Conservation (phyloP, 2,329 filamentous ascomycete species). For the Volutella citrinella region DNA sequence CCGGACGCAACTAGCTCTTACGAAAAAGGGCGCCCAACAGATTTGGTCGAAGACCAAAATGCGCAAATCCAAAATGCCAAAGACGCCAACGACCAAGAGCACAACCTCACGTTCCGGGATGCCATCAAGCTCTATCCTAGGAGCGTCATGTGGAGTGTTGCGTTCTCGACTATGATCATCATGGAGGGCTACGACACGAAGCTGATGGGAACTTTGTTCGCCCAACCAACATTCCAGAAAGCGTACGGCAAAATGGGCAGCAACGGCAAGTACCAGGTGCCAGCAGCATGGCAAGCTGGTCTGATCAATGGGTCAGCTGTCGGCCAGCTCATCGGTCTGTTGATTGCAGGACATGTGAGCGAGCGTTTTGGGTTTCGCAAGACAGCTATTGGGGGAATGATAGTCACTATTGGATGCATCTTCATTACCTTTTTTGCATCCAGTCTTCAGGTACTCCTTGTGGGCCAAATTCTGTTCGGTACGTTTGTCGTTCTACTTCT, state of each 20-base stretch:
- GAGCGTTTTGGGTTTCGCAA: slow-evolving; percentile 39
- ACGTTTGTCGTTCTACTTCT: too few species aligned
- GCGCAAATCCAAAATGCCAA: too few species aligned
- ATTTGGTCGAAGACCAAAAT: too few species aligned
- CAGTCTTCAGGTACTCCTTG: background rate
- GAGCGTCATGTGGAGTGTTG: slow-evolving; percentile 26
- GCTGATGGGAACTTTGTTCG: slow-evolving; percentile 24
- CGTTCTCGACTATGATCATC: slow-evolving; percentile 29
- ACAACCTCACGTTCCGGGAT: too few species aligned
- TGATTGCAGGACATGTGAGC: slow-evolving; percentile 41
- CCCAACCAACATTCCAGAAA: slow-evolving; percentile 24
- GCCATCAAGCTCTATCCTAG: slow-evolving; percentile 18
- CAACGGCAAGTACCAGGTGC: slow-evolving; percentile 34
- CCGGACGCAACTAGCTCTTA: too few species aligned
- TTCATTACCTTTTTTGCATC: slow-evolving; percentile 36
- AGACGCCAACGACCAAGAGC: too few species aligned
- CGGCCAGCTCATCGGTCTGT: slow-evolving; percentile 43
- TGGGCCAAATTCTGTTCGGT: too few species aligned
- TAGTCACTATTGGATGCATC: slow-evolving; percentile 36
- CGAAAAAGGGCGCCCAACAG: too few species aligned
- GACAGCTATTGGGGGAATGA: slow-evolving; percentile 38
- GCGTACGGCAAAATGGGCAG: slow-evolving; percentile 17
- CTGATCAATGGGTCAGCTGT: slow-evolving; percentile 38
- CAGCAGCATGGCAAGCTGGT: slow-evolving; percentile 44
- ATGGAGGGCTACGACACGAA: slow-evolving; percentile 31